These are phyloP conservation scores for Vanrija sp. DNA, from an alignment of 1,284 basidiomycete species.

Conservation along the genomic window DNA sequence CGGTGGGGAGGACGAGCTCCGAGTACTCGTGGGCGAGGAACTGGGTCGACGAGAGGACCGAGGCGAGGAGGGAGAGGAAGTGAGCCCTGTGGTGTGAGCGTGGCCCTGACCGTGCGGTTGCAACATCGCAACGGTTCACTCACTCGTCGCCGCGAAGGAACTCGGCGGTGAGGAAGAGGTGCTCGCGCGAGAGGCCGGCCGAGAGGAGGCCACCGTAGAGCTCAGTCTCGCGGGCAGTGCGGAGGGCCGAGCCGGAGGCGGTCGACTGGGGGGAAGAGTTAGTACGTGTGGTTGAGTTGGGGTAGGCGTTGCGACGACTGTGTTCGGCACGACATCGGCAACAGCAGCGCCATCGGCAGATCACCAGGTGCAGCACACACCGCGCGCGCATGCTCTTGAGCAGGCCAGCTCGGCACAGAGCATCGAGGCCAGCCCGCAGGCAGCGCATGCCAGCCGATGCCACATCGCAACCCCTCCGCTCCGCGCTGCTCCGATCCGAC, in stretches of 20 bases:
- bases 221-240: conserved; percentile 87
- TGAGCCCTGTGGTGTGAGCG: conserved; percentile 57
- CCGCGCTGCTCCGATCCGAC: not conserved
- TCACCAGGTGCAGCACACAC: not conserved
- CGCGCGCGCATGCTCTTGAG: not conserved
- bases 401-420: no score
- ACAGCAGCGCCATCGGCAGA: not conserved
- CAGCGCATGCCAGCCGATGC: not conserved
- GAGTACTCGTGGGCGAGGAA: conserved; percentile 79
- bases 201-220: conserved; percentile 91
- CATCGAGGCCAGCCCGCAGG: no score
- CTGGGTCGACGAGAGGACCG: conserved; percentile 73
- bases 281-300: not conserved
- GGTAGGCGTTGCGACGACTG: not conserved
- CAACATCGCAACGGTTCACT: conserved; percentile 54
- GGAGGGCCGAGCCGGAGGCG: conserved; percentile 77
- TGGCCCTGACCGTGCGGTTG: not conserved
- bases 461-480: not conserved
- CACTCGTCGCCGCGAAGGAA: conserved; percentile 96
- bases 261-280: conserved; percentile 57
- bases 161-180: conserved; percentile 87
- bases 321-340: not conserved
- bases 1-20: conserved; percentile 75
- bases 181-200: conserved; percentile 78
- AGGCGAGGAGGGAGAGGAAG: conserved; percentile 82